Conservation (phyloP, 805 yeast genomes). For the Metschnikowia anglica region DNA sequence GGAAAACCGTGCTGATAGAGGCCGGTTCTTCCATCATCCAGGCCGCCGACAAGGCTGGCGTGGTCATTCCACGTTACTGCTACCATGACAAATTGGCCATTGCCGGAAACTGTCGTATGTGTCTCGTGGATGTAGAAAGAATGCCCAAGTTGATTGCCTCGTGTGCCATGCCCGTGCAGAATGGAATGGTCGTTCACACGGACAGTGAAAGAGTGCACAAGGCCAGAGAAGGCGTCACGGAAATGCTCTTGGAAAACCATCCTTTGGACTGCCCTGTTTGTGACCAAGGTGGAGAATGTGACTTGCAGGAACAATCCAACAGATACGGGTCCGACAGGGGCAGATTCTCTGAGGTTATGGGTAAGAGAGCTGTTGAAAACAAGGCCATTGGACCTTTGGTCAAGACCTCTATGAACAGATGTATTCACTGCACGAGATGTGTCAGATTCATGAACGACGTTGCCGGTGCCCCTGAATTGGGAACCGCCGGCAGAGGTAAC, state of each 20-base stretch:
- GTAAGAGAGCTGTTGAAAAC: slow-evolving; percentile 88
- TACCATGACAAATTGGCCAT: slow-evolving; percentile 87
- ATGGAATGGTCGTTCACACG: slow-evolving; percentile 85
- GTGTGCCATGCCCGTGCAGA: slow-evolving; percentile 89
- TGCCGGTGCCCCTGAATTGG: slow-evolving; percentile 91
- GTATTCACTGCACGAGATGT: slow-evolving; percentile 91
- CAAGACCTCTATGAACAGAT: slow-evolving; percentile 88
- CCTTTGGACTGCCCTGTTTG: slow-evolving; percentile 92
- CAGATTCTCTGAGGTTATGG: slow-evolving; percentile 74
- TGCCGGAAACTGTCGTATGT: slow-evolving; percentile 94
- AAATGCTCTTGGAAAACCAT: slow-evolving; percentile 83
- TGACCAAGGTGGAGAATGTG: slow-evolving; percentile 95
- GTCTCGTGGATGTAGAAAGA: slow-evolving; percentile 84
- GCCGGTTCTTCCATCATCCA: slow-evolving; percentile 87
- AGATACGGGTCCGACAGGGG: slow-evolving; percentile 87
- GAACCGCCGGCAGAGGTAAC: slow-evolving; percentile 87
- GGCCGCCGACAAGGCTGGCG: slow-evolving; percentile 91
- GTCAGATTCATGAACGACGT: slow-evolving; percentile 86
- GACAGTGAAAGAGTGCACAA: slow-evolving; percentile 73
- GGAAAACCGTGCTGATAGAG: slow-evolving; percentile 71
- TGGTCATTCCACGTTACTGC: slow-evolving; percentile 83
- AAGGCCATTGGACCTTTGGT: slow-evolving; percentile 87
- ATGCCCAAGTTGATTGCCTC: slow-evolving; percentile 89
- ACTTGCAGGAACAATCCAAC: slow-evolving; percentile 81
- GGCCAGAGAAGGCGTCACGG: slow-evolving; percentile 89